Evolutionary conservation across 2,329 filamentous ascomycete species (phyloP).

Genomic region (Talaromyces sp.): DNA sequence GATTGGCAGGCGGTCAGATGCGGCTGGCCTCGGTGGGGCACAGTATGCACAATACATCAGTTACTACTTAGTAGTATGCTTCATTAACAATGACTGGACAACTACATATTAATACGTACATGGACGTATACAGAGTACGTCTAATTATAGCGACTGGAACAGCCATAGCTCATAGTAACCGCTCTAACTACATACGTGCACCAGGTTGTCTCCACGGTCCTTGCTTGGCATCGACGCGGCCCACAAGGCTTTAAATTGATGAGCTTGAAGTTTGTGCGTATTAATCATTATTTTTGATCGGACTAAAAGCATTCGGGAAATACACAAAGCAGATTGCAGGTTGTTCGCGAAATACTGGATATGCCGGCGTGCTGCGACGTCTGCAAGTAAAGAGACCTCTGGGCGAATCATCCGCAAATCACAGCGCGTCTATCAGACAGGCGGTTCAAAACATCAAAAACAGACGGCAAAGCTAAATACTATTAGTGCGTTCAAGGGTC

Average conservation of each 20-base stretch:
- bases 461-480: neutral
- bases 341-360: neutral
- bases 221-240: neutral
- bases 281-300: too few species aligned
- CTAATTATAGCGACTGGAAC: neutral
- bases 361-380: neutral
- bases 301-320: neutral
- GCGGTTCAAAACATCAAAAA: slow-evolving; percentile 5
- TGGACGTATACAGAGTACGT: neutral
- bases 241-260: neutral
- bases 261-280: neutral
- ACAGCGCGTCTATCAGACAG: slow-evolving; percentile 13
- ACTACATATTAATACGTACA: neutral
- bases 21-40: neutral
- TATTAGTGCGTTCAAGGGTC: neutral
- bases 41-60: too few species aligned
- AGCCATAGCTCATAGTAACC: neutral
- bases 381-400: neutral
- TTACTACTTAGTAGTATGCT: too few species aligned
- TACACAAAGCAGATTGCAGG: neutral
- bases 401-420: slow-evolving; percentile 11
- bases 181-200: neutral
- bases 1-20: neutral
- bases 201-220: neutral
- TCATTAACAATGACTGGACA: neutral